Evolutionary conservation across 2,329 filamentous ascomycete genomes (phyloP).

Genomic region (Neoscytalidium dimidiatum): DNA sequence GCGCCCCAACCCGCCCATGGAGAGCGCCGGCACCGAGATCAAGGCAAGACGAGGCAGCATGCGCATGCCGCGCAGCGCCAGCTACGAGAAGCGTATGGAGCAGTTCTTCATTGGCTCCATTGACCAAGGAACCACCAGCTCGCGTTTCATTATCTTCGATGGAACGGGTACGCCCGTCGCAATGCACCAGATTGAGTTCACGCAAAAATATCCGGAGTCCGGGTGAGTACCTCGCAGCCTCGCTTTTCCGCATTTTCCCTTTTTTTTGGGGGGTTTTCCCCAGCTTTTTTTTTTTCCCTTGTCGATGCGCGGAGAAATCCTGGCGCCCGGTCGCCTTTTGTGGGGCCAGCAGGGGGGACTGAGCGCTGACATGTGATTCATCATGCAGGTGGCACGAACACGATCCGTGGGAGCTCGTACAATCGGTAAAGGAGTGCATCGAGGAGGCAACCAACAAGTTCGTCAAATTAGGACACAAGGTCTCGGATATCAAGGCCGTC

Average conservation of each 20-base stretch:
- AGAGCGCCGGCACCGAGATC: slow-evolving; percentile 16
- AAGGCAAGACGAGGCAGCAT: slow-evolving; percentile 16
- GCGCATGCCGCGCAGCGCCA: slow-evolving; percentile 13
- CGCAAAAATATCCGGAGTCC: slow-evolving; percentile 79
- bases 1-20: slow-evolving; percentile 5
- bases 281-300: slow-evolving; percentile 5
- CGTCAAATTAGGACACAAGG: slow-evolving; percentile 65
- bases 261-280: neutral
- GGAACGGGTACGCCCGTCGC: slow-evolving; percentile 74
- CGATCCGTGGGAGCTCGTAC: slow-evolving; percentile 74
- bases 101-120: slow-evolving; percentile 81
- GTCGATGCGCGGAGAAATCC: slow-evolving; percentile 4
- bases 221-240: slow-evolving; percentile 61
- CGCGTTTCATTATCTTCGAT: slow-evolving; percentile 89
- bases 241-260: neutral
- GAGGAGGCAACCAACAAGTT: slow-evolving; percentile 74
- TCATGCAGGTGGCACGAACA: slow-evolving; percentile 82
- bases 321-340: slow-evolving; percentile 10
- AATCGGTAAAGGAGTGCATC: slow-evolving; percentile 77
- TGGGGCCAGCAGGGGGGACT: slow-evolving; percentile 11
- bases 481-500: slow-evolving; percentile 71
- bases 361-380: slow-evolving; percentile 18
- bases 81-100: slow-evolving; percentile 25
- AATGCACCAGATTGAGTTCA: slow-evolving; percentile 83
- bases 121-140: slow-evolving; percentile 88